Evolutionary conservation across 164 flowering plant genomes (phyloP), one percentile per base, ranked within the genome.

Genomic region (Piper betle): DNA sequence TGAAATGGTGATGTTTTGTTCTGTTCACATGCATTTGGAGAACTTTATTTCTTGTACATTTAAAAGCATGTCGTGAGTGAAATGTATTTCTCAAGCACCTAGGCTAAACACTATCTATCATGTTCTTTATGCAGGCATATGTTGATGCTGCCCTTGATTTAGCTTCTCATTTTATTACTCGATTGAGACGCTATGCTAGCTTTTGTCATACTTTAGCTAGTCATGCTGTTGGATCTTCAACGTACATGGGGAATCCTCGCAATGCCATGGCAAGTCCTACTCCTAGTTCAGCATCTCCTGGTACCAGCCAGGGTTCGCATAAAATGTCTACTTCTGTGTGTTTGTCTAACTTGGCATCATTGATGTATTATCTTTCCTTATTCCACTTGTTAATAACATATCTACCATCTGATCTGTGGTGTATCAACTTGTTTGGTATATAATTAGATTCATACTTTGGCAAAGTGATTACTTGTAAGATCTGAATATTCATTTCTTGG

Each of bases 191-290:
- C 8, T 94, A 94, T 81, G 99, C 99, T 55, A 94, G 99, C 69
- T 94, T 94, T 69, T 94, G 99, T 64, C 99, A 97, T 65, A 94
- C 99, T 61, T 76, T 94, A 71, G 99, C 99, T 50, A 91, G 86
- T 73, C 99, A 88, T 82, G 96, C 99, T 73, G 94, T 82, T 71
- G 75, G 72, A 65, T 66, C 74, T 37, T 75, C 83, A 52, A 80
- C 96, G 3, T 87, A 87, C 52, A 71, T 90, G 16, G 89, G 94
- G 64, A 82, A 79, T 62, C 78, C 74, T 58, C 85, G 99, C 53
- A 82, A 65, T 74, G 74, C 84, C 80, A 89, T 86, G 68, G 68
- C 91, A 59, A 91, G 95, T 80, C 96, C 99, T 16, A 80, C 89
- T 13, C 97, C 84, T 72, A 87, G 79, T 78, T 69, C 97, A 55